Evolutionary conservation across 1,284 basidiomycete species (phyloP).

Genomic region (Agroathelia rolfsii): DNA sequence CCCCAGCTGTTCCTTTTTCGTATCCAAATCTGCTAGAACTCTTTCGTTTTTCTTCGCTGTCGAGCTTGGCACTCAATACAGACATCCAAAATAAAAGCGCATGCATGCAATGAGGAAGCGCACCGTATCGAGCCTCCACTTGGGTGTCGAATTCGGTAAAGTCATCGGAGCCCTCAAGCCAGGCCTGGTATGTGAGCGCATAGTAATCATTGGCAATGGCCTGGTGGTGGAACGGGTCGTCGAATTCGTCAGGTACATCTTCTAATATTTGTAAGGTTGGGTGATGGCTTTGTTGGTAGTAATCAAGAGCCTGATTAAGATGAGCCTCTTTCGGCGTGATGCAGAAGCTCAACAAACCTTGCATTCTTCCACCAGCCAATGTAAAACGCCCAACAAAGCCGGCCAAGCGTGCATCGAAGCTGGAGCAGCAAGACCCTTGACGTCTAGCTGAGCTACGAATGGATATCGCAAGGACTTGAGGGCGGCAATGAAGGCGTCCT

Average conservation of each 20-base stretch:
- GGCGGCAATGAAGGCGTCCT: constrained; percentile 72
- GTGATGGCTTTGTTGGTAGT: constrained; percentile 51
- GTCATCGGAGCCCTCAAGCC: constrained; percentile 63
- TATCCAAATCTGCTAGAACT: constrained; percentile 50
- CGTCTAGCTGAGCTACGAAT: constrained; percentile 60
- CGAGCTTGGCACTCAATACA: constrained; percentile 4
- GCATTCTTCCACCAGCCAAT: constrained; percentile 80
- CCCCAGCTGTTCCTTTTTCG: constrained; percentile 35
- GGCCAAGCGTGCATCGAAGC: constrained; percentile 84
- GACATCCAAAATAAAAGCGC: constrained; percentile 1
- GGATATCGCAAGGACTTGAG: constrained; percentile 73
- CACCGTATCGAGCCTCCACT: constrained; percentile 70
- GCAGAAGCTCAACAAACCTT: constrained; percentile 37
- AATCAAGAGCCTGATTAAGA: too few relatives aligned
- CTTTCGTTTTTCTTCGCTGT: constrained; percentile 59
- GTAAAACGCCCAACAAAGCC: constrained; percentile 66
- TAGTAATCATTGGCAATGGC: constrained; percentile 72
- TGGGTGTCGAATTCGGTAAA: constrained; percentile 61
- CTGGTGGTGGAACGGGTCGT: constrained; percentile 63
- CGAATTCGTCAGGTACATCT: constrained; percentile 57
- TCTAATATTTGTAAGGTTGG: constrained; percentile 55
- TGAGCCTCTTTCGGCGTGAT: constrained; percentile 3
- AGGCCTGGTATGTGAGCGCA: constrained; percentile 58
- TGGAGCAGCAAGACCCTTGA: constrained; percentile 76
- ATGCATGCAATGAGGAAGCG: too few relatives aligned